A percentile compares a stretch with the other conserved stretches of the same genome.
Evolutionary conservation across 768 basidiomycete species (phyloP).

Genomic region (Panellus pusillus): DNA sequence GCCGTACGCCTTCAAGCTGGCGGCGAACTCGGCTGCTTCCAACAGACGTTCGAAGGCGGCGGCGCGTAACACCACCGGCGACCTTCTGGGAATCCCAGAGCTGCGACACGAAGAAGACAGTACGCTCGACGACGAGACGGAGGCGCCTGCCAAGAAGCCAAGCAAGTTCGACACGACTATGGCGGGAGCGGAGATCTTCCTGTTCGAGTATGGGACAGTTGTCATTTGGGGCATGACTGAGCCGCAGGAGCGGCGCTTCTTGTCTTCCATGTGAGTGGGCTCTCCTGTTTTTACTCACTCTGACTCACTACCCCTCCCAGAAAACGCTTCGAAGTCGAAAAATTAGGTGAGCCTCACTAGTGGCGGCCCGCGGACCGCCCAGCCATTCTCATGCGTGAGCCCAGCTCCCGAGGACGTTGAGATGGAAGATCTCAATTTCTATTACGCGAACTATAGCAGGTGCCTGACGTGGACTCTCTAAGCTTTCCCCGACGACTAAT

Average conservation of each 20-base stretch:
- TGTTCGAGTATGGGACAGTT: slow-evolving; percentile 93
- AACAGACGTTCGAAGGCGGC: slow-evolving; percentile 2
- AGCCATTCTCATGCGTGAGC: slow-evolving; percentile 6
- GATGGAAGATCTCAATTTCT: slow-evolving; percentile 97
- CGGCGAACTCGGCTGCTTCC: slow-evolving; percentile 6
- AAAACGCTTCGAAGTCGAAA: slow-evolving; percentile 93
- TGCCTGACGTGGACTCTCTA: slow-evolving; percentile 26
- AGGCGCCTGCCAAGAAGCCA: slow-evolving; percentile 48
- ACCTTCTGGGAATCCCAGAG: slow-evolving; percentile 79
- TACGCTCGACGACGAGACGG: slow-evolving; percentile 25
- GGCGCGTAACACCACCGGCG: slow-evolving; percentile 46
- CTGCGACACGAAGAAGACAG: slow-evolving; percentile 41
- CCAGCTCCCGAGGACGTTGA: slow-evolving; percentile 85
- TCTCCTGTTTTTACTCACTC: slow-evolving; percentile 10
- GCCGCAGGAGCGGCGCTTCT: slow-evolving; percentile 84
- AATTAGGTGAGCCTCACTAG: slow-evolving; percentile 53
- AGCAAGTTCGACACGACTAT: slow-evolving; percentile 68
- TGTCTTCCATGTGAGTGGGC: slow-evolving; percentile 79
- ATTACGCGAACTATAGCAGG: slow-evolving; percentile 97
- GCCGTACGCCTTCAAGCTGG: slow-evolving; percentile 61
- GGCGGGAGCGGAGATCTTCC: slow-evolving; percentile 83
- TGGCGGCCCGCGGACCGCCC: background rate
- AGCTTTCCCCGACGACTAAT: slow-evolving; percentile 1
- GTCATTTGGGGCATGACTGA: slow-evolving; percentile 99
- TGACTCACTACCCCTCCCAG: slow-evolving; percentile 39